Conservation (phyloP, 1,284 basidiomycete species). For the Takashimella koratensis region DNA sequence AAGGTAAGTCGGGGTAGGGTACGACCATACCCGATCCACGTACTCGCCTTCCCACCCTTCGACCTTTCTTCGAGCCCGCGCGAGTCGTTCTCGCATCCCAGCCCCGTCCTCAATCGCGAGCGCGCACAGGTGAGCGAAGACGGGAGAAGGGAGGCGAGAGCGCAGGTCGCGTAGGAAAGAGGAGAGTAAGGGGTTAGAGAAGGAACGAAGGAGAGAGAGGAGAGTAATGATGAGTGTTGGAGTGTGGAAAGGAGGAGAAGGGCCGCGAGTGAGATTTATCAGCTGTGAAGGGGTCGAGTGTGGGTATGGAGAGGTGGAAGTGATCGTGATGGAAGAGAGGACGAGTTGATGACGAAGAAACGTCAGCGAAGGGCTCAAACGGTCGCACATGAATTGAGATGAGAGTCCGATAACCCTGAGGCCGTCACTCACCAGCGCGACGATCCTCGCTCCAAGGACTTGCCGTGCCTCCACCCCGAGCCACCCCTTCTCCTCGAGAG, state of each 20-base stretch:
- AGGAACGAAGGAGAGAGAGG: constrained; percentile 16
- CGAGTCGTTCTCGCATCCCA: constrained; percentile 12
- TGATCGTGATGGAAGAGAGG: too few relatives aligned
- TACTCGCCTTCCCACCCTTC: too few relatives aligned
- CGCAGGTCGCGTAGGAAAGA: neutral
- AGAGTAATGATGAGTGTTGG: constrained; percentile 16
- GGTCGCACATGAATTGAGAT: too few relatives aligned
- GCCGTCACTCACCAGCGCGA: too few relatives aligned
- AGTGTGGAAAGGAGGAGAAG: constrained; percentile 19
- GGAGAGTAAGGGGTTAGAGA: constrained; percentile 5
- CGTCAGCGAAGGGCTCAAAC: constrained; percentile 4
- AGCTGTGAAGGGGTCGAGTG: constrained; percentile 27
- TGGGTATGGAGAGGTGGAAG: too few relatives aligned
- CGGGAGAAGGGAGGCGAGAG: neutral
- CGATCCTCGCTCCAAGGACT: too few relatives aligned
- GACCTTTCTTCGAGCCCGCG: too few relatives aligned
- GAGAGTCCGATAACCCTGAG: too few relatives aligned
- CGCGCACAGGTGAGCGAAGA: constrained; percentile 17
- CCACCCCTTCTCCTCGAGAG: too few relatives aligned
- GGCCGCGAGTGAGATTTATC: constrained; percentile 9
- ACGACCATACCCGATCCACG: too few relatives aligned
- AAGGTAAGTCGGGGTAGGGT: too few relatives aligned
- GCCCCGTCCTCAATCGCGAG: constrained; percentile 29
- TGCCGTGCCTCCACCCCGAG: too few relatives aligned
- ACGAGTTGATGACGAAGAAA: constrained; percentile 4